Evolutionary conservation across 106 monocot species (phyloP).

Genomic region (Agapanthus africanus): DNA sequence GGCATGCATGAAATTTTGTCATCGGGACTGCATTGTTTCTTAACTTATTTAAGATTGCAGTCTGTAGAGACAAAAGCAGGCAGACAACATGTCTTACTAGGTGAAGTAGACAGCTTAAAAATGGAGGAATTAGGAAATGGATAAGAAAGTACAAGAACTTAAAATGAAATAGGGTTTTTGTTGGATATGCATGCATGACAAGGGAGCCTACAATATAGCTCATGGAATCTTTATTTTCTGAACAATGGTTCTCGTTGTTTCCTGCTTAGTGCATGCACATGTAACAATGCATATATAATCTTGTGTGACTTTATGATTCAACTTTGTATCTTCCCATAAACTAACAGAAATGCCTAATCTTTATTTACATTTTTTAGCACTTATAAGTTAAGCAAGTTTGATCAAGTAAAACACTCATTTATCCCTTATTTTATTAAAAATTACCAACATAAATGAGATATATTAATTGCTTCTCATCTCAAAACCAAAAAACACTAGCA

Average conservation of each 20-base stretch:
- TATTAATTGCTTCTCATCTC: too few relatives aligned
- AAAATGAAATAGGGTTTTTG: too few relatives aligned
- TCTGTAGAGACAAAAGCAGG: background rate
- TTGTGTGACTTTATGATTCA: background rate
- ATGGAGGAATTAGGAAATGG: background rate
- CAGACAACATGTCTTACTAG: background rate
- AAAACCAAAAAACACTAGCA: too few relatives aligned
- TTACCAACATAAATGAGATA: too few relatives aligned
- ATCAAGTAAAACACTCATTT: too few relatives aligned
- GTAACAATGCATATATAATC: background rate
- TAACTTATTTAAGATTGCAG: background rate
- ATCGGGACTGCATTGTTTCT: background rate
- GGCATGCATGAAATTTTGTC: background rate
- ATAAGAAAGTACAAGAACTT: too few relatives aligned
- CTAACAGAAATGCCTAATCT: background rate
- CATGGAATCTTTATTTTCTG: background rate
- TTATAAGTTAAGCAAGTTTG: too few relatives aligned
- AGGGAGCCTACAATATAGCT: background rate
- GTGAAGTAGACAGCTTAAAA: background rate
- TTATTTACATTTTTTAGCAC: too few relatives aligned
- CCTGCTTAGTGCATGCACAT: background rate
- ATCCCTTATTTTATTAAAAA: too few relatives aligned
- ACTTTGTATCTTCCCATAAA: background rate
- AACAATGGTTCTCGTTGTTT: background rate
- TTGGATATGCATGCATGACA: too few relatives aligned